phyloP scores from a whole-genome alignment of 352 stramenopile species.

The Peronospora farinosa region DNA sequence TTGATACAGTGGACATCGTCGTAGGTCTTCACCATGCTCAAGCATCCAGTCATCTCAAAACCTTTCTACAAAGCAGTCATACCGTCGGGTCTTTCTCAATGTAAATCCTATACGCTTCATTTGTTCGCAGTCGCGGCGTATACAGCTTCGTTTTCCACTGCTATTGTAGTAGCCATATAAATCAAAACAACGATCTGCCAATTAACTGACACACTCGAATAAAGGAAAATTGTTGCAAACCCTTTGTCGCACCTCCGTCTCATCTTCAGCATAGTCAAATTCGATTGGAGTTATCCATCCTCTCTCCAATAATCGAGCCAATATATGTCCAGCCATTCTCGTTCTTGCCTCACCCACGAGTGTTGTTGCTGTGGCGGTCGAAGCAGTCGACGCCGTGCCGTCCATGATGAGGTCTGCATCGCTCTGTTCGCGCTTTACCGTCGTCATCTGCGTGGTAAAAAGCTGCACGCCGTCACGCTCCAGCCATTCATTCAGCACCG shows the following conservation, averaged over 20 bases:
- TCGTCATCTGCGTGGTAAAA: conserved; percentile 36
- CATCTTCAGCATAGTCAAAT: conserved; percentile 42
- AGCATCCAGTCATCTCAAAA: conserved; percentile 1
- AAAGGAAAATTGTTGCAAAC: neutral
- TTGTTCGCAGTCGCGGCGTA: conserved; percentile 52
- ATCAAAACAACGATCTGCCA: neutral
- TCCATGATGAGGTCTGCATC: conserved; percentile 25
- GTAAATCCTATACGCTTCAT: conserved; percentile 76
- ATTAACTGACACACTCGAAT: neutral
- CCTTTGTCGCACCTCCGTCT: conserved; percentile 30
- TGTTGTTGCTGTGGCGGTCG: conserved; percentile 20
- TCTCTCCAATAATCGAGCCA: conserved; percentile 51
- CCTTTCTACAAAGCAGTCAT: conserved; percentile 14
- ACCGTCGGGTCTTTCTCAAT: conserved; percentile 71
- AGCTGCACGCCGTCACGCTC: conserved; percentile 61
- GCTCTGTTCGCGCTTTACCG: conserved; percentile 14
- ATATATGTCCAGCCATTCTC: conserved; percentile 39
- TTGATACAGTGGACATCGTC: conserved; percentile 26
- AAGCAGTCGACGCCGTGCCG: conserved; percentile 15
- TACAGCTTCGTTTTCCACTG: conserved; percentile 51
- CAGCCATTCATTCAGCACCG: conserved; percentile 62
- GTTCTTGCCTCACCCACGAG: conserved; percentile 29
- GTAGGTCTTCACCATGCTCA: conserved; percentile 15
- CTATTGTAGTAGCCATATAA: conserved; percentile 8
- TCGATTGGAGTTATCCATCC: conserved; percentile 54